Base-by-base conservation (phyloP, 495 filamentous ascomycete genomes). In the Schizothecium vesticola region DNA sequence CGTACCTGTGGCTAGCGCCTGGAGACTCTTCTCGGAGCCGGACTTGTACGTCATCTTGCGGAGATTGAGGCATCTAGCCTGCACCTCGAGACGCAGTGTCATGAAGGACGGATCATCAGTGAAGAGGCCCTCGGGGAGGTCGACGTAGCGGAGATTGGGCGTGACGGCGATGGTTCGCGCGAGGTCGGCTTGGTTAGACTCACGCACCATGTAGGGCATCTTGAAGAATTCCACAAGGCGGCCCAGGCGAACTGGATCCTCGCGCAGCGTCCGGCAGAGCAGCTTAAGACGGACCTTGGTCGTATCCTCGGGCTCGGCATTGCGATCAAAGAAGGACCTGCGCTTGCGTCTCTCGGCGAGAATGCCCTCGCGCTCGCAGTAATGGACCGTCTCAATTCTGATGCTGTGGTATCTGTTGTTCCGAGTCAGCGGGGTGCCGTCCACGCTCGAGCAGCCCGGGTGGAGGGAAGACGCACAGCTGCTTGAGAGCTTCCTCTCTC, bases 161-260 rank as follows among this genome's bases (percentile, higher is more conserved):
- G 91, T 81, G 0, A 95, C 90, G 36, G 91, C 92, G 51, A 97
- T 89, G 23, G 90, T 92, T 57, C 92, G 87, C 19, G 95, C 95
- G 63, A 97, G 86, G 67, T 92, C 90, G 43, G 91, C 83, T 76
- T 93, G 93, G 80, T 86, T 91, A 8, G 90, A 89, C 79, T 97
- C 94, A 57, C 95, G 88, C 59, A 92, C 90, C 95, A 97, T 97
- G 77, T 97, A 98, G n/a, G 95, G 92, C 72, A 91, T 89, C 80
- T 97, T 94, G 64, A 99, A 80, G 65, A 89, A 91, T 68, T 90
- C 80, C 12, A 97, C 91, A 26, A 85, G 81, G 6, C 80, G 75
- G 0, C 87, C 92, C 19, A 95, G 80, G 31, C 81, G 80, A 10
- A 84, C 83, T 25, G 84, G 84, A 29, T 90, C 87, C 33, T 94